Evolutionary conservation across 2,329 filamentous ascomycete species (phyloP).

Genomic region (Aspergillus fumigatus): DNA sequence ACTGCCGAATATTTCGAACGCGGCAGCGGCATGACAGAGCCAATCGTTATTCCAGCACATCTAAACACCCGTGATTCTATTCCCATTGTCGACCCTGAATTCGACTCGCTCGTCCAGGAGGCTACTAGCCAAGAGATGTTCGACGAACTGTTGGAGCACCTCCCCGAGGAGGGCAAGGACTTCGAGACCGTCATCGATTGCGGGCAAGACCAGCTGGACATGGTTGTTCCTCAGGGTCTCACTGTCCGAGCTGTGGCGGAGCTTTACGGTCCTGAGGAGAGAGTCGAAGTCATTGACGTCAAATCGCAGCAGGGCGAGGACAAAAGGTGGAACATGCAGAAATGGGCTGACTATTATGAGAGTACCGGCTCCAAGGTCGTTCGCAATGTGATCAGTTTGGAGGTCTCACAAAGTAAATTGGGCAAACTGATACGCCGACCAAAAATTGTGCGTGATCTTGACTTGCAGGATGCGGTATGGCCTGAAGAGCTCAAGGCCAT

Average conservation of each 20-base stretch:
- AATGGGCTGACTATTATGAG: constrained; percentile 66
- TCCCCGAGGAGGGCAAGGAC: constrained; percentile 22
- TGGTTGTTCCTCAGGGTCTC: constrained; percentile 62
- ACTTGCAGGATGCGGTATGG: constrained; percentile 50
- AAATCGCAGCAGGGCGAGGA: constrained; percentile 64
- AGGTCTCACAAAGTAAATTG: constrained; percentile 61
- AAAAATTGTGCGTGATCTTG: constrained; percentile 60
- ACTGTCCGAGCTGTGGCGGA: constrained; percentile 61
- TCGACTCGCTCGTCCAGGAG: constrained; percentile 28
- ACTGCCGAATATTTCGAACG: constrained; percentile 61
- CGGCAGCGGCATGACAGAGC: constrained; percentile 60
- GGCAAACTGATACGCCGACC: constrained; percentile 60
- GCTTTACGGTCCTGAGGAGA: constrained; percentile 59
- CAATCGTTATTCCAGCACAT: constrained; percentile 61
- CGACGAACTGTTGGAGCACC: constrained; percentile 33
- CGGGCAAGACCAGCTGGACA: constrained; percentile 61
- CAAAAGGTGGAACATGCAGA: constrained; percentile 60
- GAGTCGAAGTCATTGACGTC: constrained; percentile 64
- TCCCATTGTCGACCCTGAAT: constrained; percentile 18
- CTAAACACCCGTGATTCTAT: constrained; percentile 53
- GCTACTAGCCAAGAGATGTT: constrained; percentile 38
- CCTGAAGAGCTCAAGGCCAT: constrained; percentile 49
- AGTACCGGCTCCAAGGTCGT: constrained; percentile 56
- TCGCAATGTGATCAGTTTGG: constrained; percentile 65
- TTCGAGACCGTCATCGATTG: constrained; percentile 50